Base-by-base conservation (phyloP, 208 protist genomes). In the Leptomonas seymouri region DNA sequence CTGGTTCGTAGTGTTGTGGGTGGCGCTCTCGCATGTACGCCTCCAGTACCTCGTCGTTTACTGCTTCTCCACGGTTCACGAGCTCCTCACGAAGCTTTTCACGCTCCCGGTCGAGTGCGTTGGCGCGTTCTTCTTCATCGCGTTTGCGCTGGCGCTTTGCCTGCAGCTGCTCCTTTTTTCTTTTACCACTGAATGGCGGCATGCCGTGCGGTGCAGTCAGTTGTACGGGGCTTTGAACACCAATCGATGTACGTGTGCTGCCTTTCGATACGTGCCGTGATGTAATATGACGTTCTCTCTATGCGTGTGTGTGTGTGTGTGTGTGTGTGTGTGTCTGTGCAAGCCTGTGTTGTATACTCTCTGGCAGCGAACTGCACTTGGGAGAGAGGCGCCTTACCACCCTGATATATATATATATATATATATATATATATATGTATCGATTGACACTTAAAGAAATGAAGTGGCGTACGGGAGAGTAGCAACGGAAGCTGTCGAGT, bases 141-240 rank as follows among this genome's bases (percentile, higher is more conserved):
- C 85, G 78, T 59, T 97, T 96, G 20, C 77, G 77, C 64, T 88
- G 79, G 9, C 93, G 86, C 68, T 89, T 90, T n/a, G 85, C 90
- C 70, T 95, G 72, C 58, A 97, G 78, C 83, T 97, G 93, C 81
- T 91, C 85, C 77, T 96, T 97, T 74, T 97, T 97, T 55, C 91
- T 77, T 70, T 96, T 97, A 3, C 90, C 93, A 74, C 93, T 97
- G 69, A 97, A 97, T 2, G 93, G 77, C 16, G 76, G 82, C 80
- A 87, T 87, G 49, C 28, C 30, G 7, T 61, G 7, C 49, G 20
- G 25, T n/a, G n/a, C n/a, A n/a, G n/a, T n/a, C n/a, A n/a, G n/a
- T n/a, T n/a, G n/a, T n/a, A n/a, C n/a, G n/a, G n/a, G n/a, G n/a
- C n/a, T n/a, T n/a, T n/a, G n/a, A n/a, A n/a, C n/a, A n/a, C n/a